These are phyloP conservation scores for Nakaseomyces glabratus DNA, from an alignment of 1,139 yeast species.

Conservation along the genomic window DNA sequence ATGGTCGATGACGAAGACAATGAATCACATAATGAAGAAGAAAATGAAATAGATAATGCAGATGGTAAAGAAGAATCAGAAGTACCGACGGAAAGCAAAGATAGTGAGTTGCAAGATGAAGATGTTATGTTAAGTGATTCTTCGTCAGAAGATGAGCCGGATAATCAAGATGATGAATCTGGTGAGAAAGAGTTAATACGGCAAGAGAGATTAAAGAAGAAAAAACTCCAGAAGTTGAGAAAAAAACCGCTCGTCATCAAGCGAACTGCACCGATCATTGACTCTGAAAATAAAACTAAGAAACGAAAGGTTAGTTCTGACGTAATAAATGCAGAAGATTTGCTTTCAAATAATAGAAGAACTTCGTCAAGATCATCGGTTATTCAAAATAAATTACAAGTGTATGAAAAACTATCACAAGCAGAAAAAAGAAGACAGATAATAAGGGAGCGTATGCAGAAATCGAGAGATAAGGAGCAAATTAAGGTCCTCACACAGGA, in stretches of 20 bases:
- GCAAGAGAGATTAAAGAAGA: slow-evolving; percentile 40
- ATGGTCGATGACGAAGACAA: slow-evolving; percentile 21
- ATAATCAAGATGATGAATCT: slow-evolving; percentile 47
- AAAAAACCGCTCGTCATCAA: slow-evolving; percentile 42
- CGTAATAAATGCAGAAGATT: slow-evolving; percentile 39
- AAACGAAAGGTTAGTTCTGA: slow-evolving; percentile 17
- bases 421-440: slow-evolving; percentile 60
- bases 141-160: slow-evolving; percentile 23
- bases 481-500: slow-evolving; percentile 68
- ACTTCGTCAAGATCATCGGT: slow-evolving; percentile 76
- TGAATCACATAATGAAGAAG: slow-evolving; percentile 19
- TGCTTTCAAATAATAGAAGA: slow-evolving; percentile 47
- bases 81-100: too few species aligned
- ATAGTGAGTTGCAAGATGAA: slow-evolving; percentile 31
- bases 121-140: slow-evolving; percentile 39
- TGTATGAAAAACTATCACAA: slow-evolving; percentile 62
- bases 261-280: slow-evolving; percentile 26
- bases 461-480: slow-evolving; percentile 32
- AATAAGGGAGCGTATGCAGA: slow-evolving; percentile 29
- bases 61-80: slow-evolving; percentile 16
- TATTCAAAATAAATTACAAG: slow-evolving; percentile 65
- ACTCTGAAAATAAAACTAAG: slow-evolving; percentile 14
- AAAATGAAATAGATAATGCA: slow-evolving; percentile 1
- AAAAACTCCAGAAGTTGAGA: slow-evolving; percentile 33
- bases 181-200: slow-evolving; percentile 58